phyloP scores from a whole-genome alignment of 2,329 filamentous ascomycete genomes.

The Lecanoromycetidae sp. region DNA sequence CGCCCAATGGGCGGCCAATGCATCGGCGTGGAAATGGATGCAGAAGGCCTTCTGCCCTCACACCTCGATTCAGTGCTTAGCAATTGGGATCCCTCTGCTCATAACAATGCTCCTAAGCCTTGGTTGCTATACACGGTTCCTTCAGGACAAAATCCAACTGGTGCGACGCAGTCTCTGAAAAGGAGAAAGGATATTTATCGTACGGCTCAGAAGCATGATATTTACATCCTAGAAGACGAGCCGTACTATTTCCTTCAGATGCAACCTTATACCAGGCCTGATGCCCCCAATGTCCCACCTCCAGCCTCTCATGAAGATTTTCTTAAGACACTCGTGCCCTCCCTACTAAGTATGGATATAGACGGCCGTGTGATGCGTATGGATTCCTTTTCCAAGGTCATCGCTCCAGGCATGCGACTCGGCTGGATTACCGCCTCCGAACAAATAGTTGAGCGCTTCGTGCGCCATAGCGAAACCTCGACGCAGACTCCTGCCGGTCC shows the following conservation, averaged over 20 bases:
- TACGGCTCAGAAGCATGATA: constrained; percentile 69
- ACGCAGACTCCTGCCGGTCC: constrained; percentile 79
- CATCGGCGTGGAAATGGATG: constrained; percentile 52
- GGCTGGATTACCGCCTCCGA: constrained; percentile 85
- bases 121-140: constrained; percentile 59
- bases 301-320: constrained; percentile 59
- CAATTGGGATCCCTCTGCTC: constrained; percentile 48
- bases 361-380: constrained; percentile 83
- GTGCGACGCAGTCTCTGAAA: constrained; percentile 60
- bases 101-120: constrained; percentile 49
- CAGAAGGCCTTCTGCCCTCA: constrained; percentile 50
- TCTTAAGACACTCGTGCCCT: constrained; percentile 58
- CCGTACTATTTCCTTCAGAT: constrained; percentile 89
- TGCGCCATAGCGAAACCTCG: constrained; percentile 68
- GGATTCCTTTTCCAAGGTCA: constrained; percentile 88
- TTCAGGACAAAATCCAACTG: constrained; percentile 83
- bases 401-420: constrained; percentile 66
- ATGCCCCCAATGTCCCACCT: constrained; percentile 40
- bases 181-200: constrained; percentile 62
- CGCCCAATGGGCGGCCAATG: constrained; percentile 50
- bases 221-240: constrained; percentile 84
- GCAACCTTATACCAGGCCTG: constrained; percentile 54
- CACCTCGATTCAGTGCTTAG: constrained; percentile 50
- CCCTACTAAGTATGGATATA: constrained; percentile 64
- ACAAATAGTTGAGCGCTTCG: constrained; percentile 71